Evolutionary conservation across 1,284 basidiomycete genomes (phyloP).

Genomic region (Boletellus deceptivus): DNA sequence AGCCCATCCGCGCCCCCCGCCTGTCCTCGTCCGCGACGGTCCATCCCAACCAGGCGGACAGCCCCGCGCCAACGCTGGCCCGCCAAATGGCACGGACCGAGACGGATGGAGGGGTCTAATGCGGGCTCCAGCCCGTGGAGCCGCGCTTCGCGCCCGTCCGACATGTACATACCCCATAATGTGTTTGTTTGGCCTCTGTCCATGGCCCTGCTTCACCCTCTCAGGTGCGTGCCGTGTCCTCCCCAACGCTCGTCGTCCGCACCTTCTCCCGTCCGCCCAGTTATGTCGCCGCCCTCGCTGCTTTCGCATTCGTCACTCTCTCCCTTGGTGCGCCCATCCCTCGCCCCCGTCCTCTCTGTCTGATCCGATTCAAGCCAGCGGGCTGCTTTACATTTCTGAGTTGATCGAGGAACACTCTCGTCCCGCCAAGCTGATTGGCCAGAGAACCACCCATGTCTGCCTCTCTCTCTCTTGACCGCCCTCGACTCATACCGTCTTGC

Average conservation of each 20-base stretch:
- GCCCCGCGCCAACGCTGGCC: slow-evolving; percentile 41
- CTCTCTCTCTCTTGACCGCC: neutral
- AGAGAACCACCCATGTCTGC: slow-evolving; percentile 79
- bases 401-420: slow-evolving; percentile 91
- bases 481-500: slow-evolving; percentile 8
- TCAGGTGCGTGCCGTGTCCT: slow-evolving; percentile 39
- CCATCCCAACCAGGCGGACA: slow-evolving; percentile 65
- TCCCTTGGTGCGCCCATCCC: slow-evolving; percentile 58
- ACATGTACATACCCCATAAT: slow-evolving; percentile 11
- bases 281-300: slow-evolving; percentile 65
- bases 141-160: slow-evolving; percentile 34
- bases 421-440: slow-evolving; percentile 75
- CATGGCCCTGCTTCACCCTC: slow-evolving; percentile 42
- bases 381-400: slow-evolving; percentile 89
- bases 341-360: slow-evolving; percentile 1
- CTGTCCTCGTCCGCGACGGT: slow-evolving; percentile 33
- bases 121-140: slow-evolving; percentile 41
- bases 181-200: neutral
- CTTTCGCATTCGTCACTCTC: slow-evolving; percentile 77
- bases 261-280: slow-evolving; percentile 32
- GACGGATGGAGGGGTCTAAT: slow-evolving; percentile 70
- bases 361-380: slow-evolving; percentile 64
- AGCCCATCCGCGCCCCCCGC: no score
- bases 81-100: slow-evolving; percentile 78
- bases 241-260: neutral